Conservation (phyloP, 352 stramenopile species). For the Phytopythium oedochilum region DNA sequence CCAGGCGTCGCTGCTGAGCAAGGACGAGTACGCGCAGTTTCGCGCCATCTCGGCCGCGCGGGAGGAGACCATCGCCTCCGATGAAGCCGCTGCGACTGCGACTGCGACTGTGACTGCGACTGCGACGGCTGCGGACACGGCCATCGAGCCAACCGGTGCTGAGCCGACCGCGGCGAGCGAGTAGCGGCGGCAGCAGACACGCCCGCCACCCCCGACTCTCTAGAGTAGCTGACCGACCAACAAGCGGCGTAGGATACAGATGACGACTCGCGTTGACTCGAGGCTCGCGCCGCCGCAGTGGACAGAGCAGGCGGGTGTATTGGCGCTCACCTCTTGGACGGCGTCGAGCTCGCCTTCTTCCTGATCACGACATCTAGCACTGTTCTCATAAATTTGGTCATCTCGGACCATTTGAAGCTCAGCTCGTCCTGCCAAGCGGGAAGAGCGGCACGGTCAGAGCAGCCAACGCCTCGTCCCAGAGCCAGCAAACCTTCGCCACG, state of each 20-base stretch:
- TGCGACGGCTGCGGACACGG: not conserved
- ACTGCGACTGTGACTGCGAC: not conserved
- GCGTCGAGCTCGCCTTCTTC: conserved; percentile 31
- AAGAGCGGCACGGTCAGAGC: not conserved
- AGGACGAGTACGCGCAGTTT: conserved; percentile 73
- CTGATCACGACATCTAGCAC: conserved; percentile 72
- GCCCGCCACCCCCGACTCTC: not conserved
- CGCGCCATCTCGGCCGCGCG: conserved; percentile 26
- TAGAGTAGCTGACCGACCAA: not conserved
- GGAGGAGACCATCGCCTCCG: not conserved
- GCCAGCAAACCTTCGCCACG: conserved; percentile 2
- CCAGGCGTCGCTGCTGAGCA: conserved; percentile 74
- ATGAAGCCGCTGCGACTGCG: not conserved
- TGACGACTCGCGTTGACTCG: not conserved
- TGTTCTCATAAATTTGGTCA: conserved; percentile 83
- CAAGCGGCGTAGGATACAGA: not conserved
- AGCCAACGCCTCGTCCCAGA: not conserved
- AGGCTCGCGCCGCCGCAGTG: too few relatives aligned
- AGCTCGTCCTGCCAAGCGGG: conserved; percentile 50
- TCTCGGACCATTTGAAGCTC: conserved; percentile 72
- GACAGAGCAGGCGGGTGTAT: too few relatives aligned
- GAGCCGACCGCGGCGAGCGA: not conserved
- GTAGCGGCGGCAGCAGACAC: not conserved
- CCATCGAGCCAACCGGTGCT: not conserved
- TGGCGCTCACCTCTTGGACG: conserved; percentile 2